These are phyloP conservation scores for Globisporangium solare DNA, from an alignment of 352 stramenopile genomes.

Conservation along the genomic window DNA sequence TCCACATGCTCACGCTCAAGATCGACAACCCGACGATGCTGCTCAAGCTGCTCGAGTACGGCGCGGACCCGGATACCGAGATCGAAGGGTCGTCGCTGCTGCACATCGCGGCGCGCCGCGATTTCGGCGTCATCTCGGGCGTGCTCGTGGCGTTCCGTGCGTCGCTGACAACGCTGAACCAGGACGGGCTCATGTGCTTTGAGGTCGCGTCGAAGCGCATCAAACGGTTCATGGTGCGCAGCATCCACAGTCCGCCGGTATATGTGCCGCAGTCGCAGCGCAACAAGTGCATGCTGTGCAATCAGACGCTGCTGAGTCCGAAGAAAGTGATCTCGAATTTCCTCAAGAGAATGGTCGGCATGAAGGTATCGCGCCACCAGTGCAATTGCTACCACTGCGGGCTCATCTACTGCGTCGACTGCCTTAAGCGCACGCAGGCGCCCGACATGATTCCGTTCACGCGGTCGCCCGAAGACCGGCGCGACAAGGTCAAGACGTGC, in stretches of 20 bases:
- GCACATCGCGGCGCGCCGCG: constrained; percentile 43
- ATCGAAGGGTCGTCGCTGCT: constrained; percentile 57
- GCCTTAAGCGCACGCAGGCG: constrained; percentile 43
- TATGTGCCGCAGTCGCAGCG: constrained; percentile 50
- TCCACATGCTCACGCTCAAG: constrained; percentile 79
- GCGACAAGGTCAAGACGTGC: constrained; percentile 56
- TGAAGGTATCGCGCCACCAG: constrained; percentile 38
- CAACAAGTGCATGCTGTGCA: constrained; percentile 76
- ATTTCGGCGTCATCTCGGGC: constrained; percentile 50
- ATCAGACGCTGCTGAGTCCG: constrained; percentile 34
- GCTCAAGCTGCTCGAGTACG: constrained; percentile 59
- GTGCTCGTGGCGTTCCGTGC: constrained; percentile 61
- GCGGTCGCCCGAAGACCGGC: constrained; percentile 47
- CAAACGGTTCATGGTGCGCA: constrained; percentile 66
- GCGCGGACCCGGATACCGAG: constrained; percentile 54
- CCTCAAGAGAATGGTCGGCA: constrained; percentile 48
- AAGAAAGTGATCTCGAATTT: constrained; percentile 53
- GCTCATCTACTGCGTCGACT: constrained; percentile 67
- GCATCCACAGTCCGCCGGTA: constrained; percentile 38
- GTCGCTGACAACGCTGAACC: constrained; percentile 56
- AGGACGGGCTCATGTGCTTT: constrained; percentile 72
- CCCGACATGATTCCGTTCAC: constrained; percentile 50
- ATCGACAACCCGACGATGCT: constrained; percentile 65
- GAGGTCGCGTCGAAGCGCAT: constrained; percentile 62
- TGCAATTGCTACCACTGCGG: constrained; percentile 85